Evolutionary conservation across 176 grass and related monocot genomes (phyloP).

Genomic region (Hordeum marinum): DNA sequence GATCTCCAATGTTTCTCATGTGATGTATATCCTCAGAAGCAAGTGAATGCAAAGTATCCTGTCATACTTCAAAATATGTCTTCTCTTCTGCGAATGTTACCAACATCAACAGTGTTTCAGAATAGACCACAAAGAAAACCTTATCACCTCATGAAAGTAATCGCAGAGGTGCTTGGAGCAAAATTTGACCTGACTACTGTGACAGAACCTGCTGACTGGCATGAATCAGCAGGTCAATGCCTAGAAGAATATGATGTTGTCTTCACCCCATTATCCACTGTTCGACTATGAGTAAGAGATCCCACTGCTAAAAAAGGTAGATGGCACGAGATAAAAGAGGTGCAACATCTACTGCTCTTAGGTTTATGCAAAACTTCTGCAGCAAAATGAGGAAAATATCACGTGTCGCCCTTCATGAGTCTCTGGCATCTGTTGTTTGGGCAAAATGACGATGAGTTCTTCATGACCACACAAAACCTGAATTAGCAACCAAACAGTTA

Average conservation of each 20-base stretch:
- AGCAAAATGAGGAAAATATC: conserved; percentile 18
- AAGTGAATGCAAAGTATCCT: not conserved
- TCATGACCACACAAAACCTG: not conserved
- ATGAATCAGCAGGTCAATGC: not conserved
- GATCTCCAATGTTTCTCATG: not conserved
- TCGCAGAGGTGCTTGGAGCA: conserved; percentile 11
- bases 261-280: conserved; percentile 13
- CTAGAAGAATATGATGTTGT: not conserved
- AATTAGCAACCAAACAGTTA: conserved; percentile 3
- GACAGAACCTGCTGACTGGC: not conserved
- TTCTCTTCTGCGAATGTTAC: not conserved
- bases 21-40: conserved; percentile 1
- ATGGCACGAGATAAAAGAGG: conserved; percentile 1
- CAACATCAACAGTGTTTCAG: conserved; percentile 14
- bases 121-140: conserved; percentile 14
- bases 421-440: not conserved
- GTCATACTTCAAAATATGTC: not conserved
- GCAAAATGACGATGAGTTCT: not conserved
- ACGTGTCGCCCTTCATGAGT: not conserved
- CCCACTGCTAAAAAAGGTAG: conserved; percentile 1
- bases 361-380: not conserved
- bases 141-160: not conserved
- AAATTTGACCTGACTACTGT: conserved; percentile 1
- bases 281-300: not conserved
- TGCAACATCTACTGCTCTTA: conserved; percentile 1